Percentiles rank a stretch among this genome's conserved stretches.
These are phyloP conservation scores for Diutina catenulata DNA, from an alignment of 1,139 yeast species.

Conservation along the genomic window DNA sequence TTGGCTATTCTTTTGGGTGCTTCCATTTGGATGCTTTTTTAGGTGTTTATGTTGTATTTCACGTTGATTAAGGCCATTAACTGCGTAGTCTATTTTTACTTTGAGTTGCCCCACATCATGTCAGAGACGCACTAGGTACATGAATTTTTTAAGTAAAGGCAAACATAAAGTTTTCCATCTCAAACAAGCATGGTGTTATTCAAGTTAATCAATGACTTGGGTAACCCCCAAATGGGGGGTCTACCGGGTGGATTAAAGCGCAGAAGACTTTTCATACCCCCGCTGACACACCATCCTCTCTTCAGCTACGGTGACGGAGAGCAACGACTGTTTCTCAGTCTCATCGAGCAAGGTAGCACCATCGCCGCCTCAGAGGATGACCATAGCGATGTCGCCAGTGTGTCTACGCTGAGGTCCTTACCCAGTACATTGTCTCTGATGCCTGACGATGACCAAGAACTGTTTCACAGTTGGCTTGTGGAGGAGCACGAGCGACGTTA, in stretches of 20 bases:
- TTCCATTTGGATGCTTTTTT: conserved; percentile 63
- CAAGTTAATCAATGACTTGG: conserved; percentile 27
- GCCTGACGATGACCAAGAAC: conserved; percentile 41
- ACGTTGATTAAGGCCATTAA: no score
- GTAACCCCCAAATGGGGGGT: conserved; percentile 21
- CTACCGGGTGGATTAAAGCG: conserved; percentile 25
- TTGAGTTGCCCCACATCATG: no score
- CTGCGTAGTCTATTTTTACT: no score
- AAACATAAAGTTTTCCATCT: no score
- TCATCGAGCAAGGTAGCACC: conserved; percentile 25
- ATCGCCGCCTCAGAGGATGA: conserved; percentile 31
- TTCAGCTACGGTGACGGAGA: conserved; percentile 53
- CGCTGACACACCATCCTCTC: conserved; percentile 56
- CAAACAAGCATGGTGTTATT: conserved; percentile 31
- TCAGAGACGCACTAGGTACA: no score
- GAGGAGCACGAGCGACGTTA: conserved; percentile 58
- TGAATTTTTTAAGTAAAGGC: no score
- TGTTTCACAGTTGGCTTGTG: conserved; percentile 45
- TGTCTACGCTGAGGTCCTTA: conserved; percentile 43
- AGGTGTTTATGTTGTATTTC: no score
- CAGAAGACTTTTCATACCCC: conserved; percentile 49
- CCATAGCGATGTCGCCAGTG: conserved; percentile 39
- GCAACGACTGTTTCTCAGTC: conserved; percentile 50
- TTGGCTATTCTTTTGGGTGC: conserved; percentile 54
- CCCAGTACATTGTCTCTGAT: conserved; percentile 50